phyloP scores from a whole-genome alignment of 1,284 basidiomycete genomes.

The Cutaneotrichosporon cavernicola region DNA sequence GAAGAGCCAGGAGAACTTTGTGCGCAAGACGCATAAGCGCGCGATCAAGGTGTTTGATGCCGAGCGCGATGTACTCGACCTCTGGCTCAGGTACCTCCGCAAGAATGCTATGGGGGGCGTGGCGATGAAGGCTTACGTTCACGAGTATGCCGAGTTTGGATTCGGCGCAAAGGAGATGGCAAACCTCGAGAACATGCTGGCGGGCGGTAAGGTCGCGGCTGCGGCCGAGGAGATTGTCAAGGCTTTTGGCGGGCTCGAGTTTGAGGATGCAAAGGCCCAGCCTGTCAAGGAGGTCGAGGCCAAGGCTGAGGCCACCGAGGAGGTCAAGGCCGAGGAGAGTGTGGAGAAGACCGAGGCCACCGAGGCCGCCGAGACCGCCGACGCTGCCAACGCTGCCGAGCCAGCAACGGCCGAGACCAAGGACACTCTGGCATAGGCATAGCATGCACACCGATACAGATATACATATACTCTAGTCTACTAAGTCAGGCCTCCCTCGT shows the following conservation, averaged over 20 bases:
- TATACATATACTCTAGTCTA: slow-evolving; percentile 12
- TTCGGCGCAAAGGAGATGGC: slow-evolving; percentile 60
- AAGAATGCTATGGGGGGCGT: slow-evolving; percentile 79
- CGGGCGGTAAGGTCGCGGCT: slow-evolving; percentile 26
- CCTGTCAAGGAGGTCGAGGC: background rate
- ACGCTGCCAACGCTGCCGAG: slow-evolving; percentile 4
- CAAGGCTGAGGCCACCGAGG: background rate
- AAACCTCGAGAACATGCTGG: slow-evolving; percentile 28
- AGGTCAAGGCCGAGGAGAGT: background rate
- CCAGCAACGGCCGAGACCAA: slow-evolving; percentile 9
- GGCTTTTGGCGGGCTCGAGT: slow-evolving; percentile 28
- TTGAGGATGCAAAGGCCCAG: slow-evolving; percentile 1
- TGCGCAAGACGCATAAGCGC: slow-evolving; percentile 76
- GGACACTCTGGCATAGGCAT: slow-evolving; percentile 14
- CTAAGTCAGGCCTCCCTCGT: slow-evolving; percentile 54
- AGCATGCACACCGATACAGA: slow-evolving; percentile 17
- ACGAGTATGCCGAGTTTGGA: slow-evolving; percentile 70
- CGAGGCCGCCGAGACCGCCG: background rate
- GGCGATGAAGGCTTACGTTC: slow-evolving; percentile 76
- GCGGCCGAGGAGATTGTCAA: slow-evolving; percentile 33
- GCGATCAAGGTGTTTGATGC: slow-evolving; percentile 90
- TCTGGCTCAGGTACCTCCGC: slow-evolving; percentile 78
- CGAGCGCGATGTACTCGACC: slow-evolving; percentile 71
- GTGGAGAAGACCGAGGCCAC: slow-evolving; percentile 1
- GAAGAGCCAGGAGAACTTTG: slow-evolving; percentile 95